Evolutionary conservation across 2,329 filamentous ascomycete species (phyloP).

Genomic region (Colletotrichum eremochloae): DNA sequence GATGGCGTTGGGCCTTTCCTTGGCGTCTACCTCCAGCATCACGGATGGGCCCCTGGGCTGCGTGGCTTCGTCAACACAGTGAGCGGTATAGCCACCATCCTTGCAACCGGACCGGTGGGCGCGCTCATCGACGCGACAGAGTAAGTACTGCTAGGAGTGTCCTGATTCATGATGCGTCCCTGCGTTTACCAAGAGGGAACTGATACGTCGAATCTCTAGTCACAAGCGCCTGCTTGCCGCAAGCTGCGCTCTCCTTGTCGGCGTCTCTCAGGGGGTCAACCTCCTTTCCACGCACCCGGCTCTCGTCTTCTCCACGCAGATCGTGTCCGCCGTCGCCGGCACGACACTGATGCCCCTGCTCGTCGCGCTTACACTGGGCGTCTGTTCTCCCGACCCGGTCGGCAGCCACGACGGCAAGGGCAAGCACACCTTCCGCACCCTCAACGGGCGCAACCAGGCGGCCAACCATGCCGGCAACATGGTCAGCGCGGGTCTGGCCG

Average conservation of each 20-base stretch:
- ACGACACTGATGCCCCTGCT: slow-evolving; percentile 30
- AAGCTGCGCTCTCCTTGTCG: slow-evolving; percentile 22
- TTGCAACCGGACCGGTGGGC: slow-evolving; percentile 32
- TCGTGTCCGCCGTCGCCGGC: slow-evolving; percentile 34
- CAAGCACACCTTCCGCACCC: slow-evolving; percentile 28
- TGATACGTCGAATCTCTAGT: slow-evolving; percentile 10
- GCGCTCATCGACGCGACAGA: slow-evolving; percentile 36
- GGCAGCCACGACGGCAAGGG: not conserved
- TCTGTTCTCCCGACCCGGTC: slow-evolving; percentile 14
- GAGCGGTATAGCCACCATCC: slow-evolving; percentile 30
- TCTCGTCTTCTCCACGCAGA: slow-evolving; percentile 31
- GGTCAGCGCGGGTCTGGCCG: slow-evolving; percentile 34
- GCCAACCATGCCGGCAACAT: slow-evolving; percentile 33
- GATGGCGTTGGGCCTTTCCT: slow-evolving; percentile 33
- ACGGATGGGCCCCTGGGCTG: slow-evolving; percentile 32
- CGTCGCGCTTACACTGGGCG: slow-evolving; percentile 30
- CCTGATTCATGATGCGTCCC: not conserved
- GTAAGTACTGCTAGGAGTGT: not conserved
- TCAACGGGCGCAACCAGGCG: slow-evolving; percentile 30
- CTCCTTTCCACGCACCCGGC: slow-evolving; percentile 31
- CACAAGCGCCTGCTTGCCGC: slow-evolving; percentile 27
- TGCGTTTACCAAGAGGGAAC: not conserved
- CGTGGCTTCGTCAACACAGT: slow-evolving; percentile 28
- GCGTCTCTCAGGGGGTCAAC: slow-evolving; percentile 32
- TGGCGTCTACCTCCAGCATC: slow-evolving; percentile 35